A percentile compares a stretch with the other conserved stretches of the same genome.
Evolutionary conservation across 2,329 filamentous ascomycete genomes (phyloP).

Genomic region (Trichoderma atrobrunneum): DNA sequence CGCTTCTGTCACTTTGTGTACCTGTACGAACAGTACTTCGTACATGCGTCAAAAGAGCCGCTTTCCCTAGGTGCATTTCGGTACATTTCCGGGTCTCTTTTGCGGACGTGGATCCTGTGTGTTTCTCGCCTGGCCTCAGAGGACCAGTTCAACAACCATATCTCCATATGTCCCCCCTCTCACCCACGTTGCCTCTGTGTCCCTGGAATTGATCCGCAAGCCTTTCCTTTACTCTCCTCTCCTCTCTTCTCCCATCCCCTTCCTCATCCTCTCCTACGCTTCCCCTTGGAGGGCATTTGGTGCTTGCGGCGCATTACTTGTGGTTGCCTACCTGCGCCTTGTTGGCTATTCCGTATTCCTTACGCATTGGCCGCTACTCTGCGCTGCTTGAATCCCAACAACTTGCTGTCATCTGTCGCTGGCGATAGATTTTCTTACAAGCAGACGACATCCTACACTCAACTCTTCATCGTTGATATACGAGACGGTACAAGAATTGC

Average conservation of each 20-base stretch:
- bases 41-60: conserved; percentile 7
- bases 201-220: neutral
- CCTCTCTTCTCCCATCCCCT: neutral
- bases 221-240: neutral
- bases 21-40: neutral
- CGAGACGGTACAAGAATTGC: neutral
- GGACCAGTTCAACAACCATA: neutral
- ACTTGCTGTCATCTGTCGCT: neutral
- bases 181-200: neutral
- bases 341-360: neutral
- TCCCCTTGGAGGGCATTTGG: too few species aligned
- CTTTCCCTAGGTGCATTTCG: conserved; percentile 5
- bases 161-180: conserved; percentile 1
- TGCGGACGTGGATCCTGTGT: neutral
- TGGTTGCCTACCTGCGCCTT: neutral
- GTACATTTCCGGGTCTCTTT: conserved; percentile 11
- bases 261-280: neutral
- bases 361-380: neutral
- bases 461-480: neutral
- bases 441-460: neutral
- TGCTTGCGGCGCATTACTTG: neutral
- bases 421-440: conserved; percentile 3
- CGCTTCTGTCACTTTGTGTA: neutral
- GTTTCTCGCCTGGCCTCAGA: conserved; percentile 3
- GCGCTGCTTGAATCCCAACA: neutral